phyloP scores from a whole-genome alignment of 2,329 filamentous ascomycete species.

The Cladosporium austrohemisphaericum region DNA sequence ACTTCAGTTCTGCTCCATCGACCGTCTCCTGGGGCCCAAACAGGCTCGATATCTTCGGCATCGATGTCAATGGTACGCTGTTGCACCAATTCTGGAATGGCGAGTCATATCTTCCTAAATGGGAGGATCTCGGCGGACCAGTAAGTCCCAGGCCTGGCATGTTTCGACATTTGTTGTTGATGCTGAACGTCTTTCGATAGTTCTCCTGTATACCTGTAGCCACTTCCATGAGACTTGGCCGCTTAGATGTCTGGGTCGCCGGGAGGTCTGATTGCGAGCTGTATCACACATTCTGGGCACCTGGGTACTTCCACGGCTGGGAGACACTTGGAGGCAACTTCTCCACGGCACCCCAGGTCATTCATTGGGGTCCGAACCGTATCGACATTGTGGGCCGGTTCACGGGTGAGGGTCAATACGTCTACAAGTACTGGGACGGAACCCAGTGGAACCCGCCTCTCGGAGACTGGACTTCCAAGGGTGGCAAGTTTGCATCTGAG shows the following conservation, averaged over 20 bases:
- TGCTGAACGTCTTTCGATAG: background rate
- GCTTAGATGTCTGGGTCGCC: background rate
- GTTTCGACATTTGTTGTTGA: background rate
- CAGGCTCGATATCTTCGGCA: background rate
- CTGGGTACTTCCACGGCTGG: background rate
- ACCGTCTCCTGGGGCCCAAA: background rate
- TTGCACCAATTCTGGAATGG: background rate
- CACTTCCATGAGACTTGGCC: background rate
- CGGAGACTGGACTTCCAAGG: background rate
- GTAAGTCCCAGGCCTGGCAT: background rate
- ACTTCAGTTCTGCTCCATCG: background rate
- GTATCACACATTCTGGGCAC: background rate
- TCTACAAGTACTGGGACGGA: background rate
- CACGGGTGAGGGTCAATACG: background rate
- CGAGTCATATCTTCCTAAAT: background rate
- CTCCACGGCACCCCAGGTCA: background rate
- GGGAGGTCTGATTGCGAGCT: background rate
- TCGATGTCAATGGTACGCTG: background rate
- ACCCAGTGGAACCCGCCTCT: background rate
- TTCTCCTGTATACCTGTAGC: background rate
- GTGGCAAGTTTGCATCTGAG: background rate
- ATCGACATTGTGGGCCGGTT: background rate
- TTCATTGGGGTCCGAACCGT: background rate
- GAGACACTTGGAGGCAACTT: background rate
- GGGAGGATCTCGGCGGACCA: background rate